A percentile compares a stretch with the other conserved stretches of the same genome.
These are phyloP conservation scores for Enteropsectra breve DNA, from an alignment of 371 early-diverging fungal species.

Conservation along the genomic window DNA sequence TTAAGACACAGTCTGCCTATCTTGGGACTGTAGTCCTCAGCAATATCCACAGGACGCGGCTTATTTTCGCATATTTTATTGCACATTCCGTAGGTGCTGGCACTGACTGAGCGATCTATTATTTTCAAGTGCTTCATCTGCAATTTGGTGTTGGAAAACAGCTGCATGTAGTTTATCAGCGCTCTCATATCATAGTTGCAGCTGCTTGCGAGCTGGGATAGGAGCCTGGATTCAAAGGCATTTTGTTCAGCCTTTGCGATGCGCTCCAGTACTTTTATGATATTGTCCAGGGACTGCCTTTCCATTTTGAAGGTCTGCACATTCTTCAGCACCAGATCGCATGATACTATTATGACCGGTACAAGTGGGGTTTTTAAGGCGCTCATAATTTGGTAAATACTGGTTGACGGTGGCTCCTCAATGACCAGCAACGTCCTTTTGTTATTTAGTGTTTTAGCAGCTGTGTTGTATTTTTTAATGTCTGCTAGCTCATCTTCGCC, in stretches of 20 bases:
- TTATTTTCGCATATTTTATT: background rate
- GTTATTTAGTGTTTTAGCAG: background rate
- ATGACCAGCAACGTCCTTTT: background rate
- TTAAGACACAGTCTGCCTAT: background rate
- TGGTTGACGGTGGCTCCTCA: background rate
- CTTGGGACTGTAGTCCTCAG: background rate
- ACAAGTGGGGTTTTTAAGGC: too few species aligned
- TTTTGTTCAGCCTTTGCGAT: background rate
- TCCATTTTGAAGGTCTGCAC: background rate
- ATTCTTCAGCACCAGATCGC: background rate
- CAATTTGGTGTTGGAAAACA: background rate
- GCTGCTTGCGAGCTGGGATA: background rate
- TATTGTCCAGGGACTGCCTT: background rate
- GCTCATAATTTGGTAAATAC: too few species aligned
- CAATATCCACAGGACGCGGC: background rate
- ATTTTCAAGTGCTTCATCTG: background rate
- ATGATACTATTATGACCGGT: background rate
- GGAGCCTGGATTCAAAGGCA: background rate
- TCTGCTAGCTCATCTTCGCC: background rate
- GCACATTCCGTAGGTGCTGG: background rate
- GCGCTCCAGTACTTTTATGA: background rate
- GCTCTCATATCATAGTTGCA: background rate
- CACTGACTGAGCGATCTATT: background rate
- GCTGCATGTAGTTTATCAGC: background rate
- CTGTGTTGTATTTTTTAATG: background rate